Evolutionary conservation across 495 filamentous ascomycete species (phyloP).

Genomic region (Cairneyella variabilis): DNA sequence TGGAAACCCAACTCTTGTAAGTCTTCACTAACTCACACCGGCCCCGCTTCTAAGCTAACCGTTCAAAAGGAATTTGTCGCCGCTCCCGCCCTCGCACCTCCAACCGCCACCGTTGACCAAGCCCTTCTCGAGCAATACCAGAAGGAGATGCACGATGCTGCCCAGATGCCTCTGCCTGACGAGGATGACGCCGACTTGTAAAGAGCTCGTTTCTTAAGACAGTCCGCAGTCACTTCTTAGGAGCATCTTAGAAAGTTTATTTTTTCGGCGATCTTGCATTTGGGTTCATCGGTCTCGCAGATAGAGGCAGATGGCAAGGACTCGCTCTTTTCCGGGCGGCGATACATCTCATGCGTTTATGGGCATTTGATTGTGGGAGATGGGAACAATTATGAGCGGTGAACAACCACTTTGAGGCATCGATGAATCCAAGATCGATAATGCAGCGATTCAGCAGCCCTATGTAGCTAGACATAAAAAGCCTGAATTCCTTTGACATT

Average conservation of each 20-base stretch:
- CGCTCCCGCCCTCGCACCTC: conserved; percentile 87
- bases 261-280: conserved; percentile 27
- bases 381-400: conserved; percentile 21
- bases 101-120: conserved; percentile 83
- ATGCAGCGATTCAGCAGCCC: conserved; percentile 15
- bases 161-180: conserved; percentile 82
- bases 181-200: conserved; percentile 81
- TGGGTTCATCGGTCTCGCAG: conserved; percentile 22
- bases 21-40: conserved; percentile 29
- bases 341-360: conserved; percentile 17
- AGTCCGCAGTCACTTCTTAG: conserved; percentile 12
- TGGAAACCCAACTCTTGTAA: conserved; percentile 84
- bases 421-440: conserved; percentile 17
- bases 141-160: conserved; percentile 83
- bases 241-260: conserved; percentile 27
- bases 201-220: conserved; percentile 1
- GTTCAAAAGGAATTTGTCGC: conserved; percentile 86
- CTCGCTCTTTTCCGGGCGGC: conserved; percentile 18
- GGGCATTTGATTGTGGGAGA: conserved; percentile 17
- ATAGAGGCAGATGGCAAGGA: conserved; percentile 20
- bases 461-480: conserved; percentile 26
- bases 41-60: conserved; percentile 6
- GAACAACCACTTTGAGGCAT: conserved; percentile 14
- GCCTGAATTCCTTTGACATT: conserved; percentile 12
- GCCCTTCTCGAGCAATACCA: conserved; percentile 75